Evolutionary conservation across 2,329 filamentous ascomycete species (phyloP).

Genomic region (Sphaerulina populicola): DNA sequence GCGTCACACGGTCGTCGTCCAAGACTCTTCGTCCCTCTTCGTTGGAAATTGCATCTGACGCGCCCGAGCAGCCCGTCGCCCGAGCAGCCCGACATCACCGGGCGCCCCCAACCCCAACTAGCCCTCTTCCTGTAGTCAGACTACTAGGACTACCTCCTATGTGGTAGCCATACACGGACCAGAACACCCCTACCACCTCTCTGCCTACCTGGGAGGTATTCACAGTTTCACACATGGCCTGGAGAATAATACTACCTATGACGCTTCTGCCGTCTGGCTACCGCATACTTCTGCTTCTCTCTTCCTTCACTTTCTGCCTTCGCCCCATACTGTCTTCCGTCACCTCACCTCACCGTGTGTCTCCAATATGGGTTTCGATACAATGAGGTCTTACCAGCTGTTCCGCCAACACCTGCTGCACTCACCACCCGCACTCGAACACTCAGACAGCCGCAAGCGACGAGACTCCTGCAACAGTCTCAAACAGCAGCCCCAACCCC

Average conservation of each 20-base stretch:
- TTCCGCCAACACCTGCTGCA: constrained; percentile 9
- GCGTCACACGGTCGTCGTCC: background rate
- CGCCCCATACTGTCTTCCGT: background rate
- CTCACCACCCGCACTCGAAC: constrained; percentile 6
- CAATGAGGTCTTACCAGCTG: constrained; percentile 19
- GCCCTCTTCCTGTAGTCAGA: background rate
- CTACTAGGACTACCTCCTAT: background rate
- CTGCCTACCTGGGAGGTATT: too few species aligned
- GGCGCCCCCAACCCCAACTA: background rate
- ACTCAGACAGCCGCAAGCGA: constrained; percentile 14
- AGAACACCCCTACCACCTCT: constrained; percentile 8
- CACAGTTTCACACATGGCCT: constrained; percentile 6
- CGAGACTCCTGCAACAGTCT: constrained; percentile 18
- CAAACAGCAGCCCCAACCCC: background rate
- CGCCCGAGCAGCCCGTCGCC: constrained; percentile 1
- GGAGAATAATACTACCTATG: background rate
- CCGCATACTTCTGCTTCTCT: background rate
- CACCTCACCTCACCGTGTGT: too few species aligned
- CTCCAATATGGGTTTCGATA: constrained; percentile 20
- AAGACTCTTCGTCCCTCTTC: background rate
- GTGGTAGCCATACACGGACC: constrained; percentile 3
- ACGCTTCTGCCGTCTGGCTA: background rate
- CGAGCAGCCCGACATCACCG: background rate
- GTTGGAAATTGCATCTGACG: background rate
- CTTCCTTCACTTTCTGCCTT: background rate